Percentiles rank a stretch among this genome's conserved stretches.
phyloP scores from a whole-genome alignment of 1,284 basidiomycete genomes.

The Mycena sp. region DNA sequence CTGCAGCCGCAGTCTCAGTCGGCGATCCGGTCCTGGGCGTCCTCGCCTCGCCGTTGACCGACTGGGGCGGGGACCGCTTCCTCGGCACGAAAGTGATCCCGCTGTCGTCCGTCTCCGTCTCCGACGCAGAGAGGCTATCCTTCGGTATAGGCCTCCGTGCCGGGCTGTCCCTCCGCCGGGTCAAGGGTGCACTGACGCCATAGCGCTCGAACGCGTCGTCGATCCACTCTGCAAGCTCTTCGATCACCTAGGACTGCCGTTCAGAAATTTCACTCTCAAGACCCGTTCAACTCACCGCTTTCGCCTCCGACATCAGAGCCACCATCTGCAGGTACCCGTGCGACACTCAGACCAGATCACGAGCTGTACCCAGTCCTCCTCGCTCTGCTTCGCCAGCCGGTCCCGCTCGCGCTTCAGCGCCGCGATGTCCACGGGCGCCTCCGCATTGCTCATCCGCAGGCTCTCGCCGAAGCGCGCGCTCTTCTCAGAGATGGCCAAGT shows the following conservation, averaged over 20 bases:
- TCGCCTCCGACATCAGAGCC: slow-evolving; percentile 84
- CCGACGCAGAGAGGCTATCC: slow-evolving; percentile 47
- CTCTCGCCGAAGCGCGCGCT: slow-evolving; percentile 66
- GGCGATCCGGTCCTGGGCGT: slow-evolving; percentile 64
- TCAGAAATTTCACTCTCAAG: neutral
- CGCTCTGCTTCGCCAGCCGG: slow-evolving; percentile 71
- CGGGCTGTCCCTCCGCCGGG: slow-evolving; percentile 30
- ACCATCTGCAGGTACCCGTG: slow-evolving; percentile 98
- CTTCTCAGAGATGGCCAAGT: slow-evolving; percentile 63
- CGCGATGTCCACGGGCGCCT: slow-evolving; percentile 40
- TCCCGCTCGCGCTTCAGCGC: slow-evolving; percentile 66
- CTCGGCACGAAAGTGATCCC: slow-evolving; percentile 77
- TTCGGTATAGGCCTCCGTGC: slow-evolving; percentile 15
- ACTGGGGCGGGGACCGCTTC: slow-evolving; percentile 45
- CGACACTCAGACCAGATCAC: slow-evolving; percentile 90
- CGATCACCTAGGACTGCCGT: slow-evolving; percentile 67
- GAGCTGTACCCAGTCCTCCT: slow-evolving; percentile 96
- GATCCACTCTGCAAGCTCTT: slow-evolving; percentile 95
- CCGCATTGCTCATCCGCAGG: slow-evolving; percentile 56
- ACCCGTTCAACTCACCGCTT: slow-evolving; percentile 53
- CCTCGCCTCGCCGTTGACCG: slow-evolving; percentile 65
- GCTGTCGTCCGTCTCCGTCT: slow-evolving; percentile 72
- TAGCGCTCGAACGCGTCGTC: slow-evolving; percentile 74
- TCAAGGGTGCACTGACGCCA: slow-evolving; percentile 35
- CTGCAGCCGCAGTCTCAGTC: slow-evolving; percentile 1